phyloP scores from a whole-genome alignment of 768 basidiomycete genomes.

The Tulasnella calospora region DNA sequence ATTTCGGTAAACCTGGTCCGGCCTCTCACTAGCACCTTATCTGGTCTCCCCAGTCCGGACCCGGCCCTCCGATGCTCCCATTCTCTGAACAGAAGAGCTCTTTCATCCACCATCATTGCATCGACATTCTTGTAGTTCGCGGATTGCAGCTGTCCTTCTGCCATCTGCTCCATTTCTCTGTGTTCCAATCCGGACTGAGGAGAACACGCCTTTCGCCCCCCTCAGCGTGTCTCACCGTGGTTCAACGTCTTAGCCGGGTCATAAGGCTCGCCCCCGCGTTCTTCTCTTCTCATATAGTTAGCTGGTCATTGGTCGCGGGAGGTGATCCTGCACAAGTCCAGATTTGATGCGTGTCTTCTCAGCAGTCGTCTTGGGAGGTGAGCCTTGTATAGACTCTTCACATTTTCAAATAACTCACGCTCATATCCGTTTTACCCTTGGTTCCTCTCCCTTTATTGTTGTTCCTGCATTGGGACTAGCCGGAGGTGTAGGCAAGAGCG shows the following conservation, averaged over 20 bases:
- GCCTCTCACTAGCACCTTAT: neutral
- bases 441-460: neutral
- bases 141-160: neutral
- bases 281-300: neutral
- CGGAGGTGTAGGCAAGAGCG: slow-evolving; percentile 28
- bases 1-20: neutral
- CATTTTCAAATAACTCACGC: neutral
- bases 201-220: neutral
- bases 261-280: neutral
- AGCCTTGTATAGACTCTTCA: neutral
- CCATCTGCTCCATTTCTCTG: neutral
- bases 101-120: neutral
- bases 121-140: neutral
- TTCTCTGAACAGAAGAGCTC: neutral
- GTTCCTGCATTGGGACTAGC: slow-evolving; percentile 15
- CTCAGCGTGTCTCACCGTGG: neutral
- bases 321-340: neutral
- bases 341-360: slow-evolving; percentile 14
- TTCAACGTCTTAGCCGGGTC: neutral
- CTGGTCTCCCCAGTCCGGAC: neutral
- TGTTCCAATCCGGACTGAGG: neutral
- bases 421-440: neutral
- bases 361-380: slow-evolving; percentile 23
- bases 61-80: neutral
- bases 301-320: neutral